A percentile compares a stretch with the other conserved stretches of the same genome.
phyloP scores from a whole-genome alignment of 345 rosid genomes.

The Murraya paniculata region DNA sequence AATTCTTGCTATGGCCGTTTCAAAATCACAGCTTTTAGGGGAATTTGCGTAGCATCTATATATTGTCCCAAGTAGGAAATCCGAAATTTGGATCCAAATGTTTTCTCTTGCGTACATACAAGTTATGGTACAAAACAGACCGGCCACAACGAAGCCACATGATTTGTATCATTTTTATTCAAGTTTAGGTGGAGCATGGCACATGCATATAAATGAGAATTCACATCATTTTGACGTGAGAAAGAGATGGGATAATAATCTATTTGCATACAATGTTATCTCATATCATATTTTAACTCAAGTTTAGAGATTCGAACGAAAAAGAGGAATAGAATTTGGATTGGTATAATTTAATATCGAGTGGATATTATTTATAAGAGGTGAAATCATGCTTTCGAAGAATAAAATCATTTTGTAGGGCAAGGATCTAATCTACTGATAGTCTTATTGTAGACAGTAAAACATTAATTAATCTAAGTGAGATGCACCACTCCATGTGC shows the following conservation, averaged over 20 bases:
- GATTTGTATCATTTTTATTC: constrained; percentile 2
- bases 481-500: constrained; percentile 44
- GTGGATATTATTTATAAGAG: background rate
- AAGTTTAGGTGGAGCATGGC: background rate
- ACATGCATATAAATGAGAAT: background rate
- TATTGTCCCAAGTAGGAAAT: background rate
- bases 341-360: constrained; percentile 12
- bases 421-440: constrained; percentile 25
- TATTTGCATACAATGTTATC: background rate
- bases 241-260: background rate
- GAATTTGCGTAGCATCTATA: background rate
- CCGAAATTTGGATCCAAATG: background rate
- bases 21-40: background rate
- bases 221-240: constrained; percentile 11
- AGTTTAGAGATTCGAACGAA: background rate
- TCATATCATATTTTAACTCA: background rate
- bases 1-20: background rate
- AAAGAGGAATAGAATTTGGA: constrained; percentile 15
- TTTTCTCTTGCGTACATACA: background rate
- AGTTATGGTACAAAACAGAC: background rate
- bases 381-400: constrained; percentile 19
- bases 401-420: constrained; percentile 38
- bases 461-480: background rate
- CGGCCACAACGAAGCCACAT: background rate
- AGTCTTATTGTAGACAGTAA: background rate